Conservation (phyloP, 768 basidiomycete species). For the Mycena maculata region DNA sequence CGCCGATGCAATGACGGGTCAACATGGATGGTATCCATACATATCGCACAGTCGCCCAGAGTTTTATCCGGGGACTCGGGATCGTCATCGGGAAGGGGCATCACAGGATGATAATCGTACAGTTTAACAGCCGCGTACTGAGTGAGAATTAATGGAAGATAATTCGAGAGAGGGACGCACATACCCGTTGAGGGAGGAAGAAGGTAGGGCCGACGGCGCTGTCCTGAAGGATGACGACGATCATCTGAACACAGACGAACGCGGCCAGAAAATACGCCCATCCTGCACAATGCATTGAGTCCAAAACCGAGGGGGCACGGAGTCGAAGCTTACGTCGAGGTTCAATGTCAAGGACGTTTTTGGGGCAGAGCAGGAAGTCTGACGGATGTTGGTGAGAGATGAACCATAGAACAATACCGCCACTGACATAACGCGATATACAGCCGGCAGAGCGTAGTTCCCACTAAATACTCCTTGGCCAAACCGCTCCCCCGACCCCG, state of each 20-base stretch:
- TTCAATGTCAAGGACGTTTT: conserved; percentile 87
- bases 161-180: conserved; percentile 36
- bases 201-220: conserved; percentile 77
- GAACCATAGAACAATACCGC: neutral
- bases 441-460: conserved; percentile 78
- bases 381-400: conserved; percentile 22
- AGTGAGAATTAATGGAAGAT: conserved; percentile 5
- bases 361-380: conserved; percentile 89
- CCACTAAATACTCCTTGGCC: conserved; percentile 76
- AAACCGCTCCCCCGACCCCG: conserved; percentile 80
- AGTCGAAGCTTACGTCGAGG: conserved; percentile 66
- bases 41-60: conserved; percentile 90
- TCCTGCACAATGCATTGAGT: conserved; percentile 48
- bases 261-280: conserved; percentile 73
- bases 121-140: conserved; percentile 70
- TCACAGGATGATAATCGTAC: conserved; percentile 88
- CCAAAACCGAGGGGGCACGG: conserved; percentile 1
- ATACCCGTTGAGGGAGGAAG: conserved; percentile 80
- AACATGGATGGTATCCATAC: conserved; percentile 86
- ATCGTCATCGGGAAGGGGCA: conserved; percentile 69
- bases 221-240: conserved; percentile 78
- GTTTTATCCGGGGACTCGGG: conserved; percentile 80
- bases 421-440: conserved; percentile 80
- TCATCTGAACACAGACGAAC: conserved; percentile 72
- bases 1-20: conserved; percentile 55